Evolutionary conservation across 192 early-diverging fungal genomes (phyloP).

Genomic region (Cetraspora pellucida): DNA sequence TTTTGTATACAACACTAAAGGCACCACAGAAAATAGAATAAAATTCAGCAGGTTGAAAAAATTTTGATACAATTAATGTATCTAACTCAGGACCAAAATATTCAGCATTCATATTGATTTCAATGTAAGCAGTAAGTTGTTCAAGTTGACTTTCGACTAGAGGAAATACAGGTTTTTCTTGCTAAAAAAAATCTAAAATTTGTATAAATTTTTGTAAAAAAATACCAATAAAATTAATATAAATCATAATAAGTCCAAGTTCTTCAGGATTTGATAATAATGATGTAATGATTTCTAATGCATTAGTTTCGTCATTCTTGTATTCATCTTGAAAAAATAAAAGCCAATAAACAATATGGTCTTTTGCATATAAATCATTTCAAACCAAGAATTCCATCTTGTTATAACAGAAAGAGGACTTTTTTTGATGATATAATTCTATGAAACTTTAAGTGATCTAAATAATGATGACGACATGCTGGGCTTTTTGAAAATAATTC

Average conservation of each 20-base stretch:
- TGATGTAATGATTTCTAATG: background rate
- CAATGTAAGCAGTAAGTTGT: conserved; percentile 12
- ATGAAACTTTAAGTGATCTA: conserved; percentile 1
- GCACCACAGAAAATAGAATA: background rate
- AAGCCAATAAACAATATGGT: background rate
- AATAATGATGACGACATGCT: background rate
- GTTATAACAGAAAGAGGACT: background rate
- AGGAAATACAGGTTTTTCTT: conserved; percentile 5
- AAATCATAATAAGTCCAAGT: background rate
- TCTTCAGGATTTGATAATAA: background rate
- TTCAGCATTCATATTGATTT: background rate
- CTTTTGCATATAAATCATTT: conserved; percentile 6
- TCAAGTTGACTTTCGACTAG: background rate
- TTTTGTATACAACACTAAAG: conserved; percentile 5
- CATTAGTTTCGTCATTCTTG: background rate
- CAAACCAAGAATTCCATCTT: background rate
- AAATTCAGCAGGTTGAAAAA: background rate
- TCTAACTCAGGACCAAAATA: conserved; percentile 4
- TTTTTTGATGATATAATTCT: background rate
- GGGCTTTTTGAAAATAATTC: background rate
- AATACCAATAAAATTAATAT: conserved; percentile 20
- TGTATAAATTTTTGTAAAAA: conserved; percentile 5
- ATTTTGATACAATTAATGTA: background rate
- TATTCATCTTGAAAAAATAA: background rate
- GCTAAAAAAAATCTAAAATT: conserved; percentile 9